Base-by-base conservation (phyloP, 2,329 filamentous ascomycete species). In the Trichoderma sp. region DNA sequence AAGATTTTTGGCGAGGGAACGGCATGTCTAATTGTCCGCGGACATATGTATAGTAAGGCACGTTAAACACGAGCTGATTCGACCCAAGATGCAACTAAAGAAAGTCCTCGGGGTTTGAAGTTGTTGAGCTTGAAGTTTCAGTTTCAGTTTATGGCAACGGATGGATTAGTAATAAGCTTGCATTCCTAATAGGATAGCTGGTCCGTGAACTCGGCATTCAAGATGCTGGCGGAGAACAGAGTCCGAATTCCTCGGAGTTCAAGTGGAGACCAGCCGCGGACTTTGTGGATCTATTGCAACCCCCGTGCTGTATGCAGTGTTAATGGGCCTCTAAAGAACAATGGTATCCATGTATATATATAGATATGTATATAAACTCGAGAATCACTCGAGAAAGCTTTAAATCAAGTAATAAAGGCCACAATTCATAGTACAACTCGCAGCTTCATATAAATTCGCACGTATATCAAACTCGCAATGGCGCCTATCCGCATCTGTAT, bases 401-500 rank as follows among this genome's bases (percentile, higher is more conserved):
- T 53, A 11, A 53, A 34, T 17, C 43, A 34, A 65, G 7, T 5
- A 23, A 53, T 28, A 34, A 64, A 34, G 1, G 2, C 8, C n/a
- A 34, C 39, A 23, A 23, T 23, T 43, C 28, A 30, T 17, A 64
- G 7, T 30, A 32, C 13, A 23, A 23, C 12, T 64, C 61, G 17
- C 28, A 34, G 12, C 39, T 34, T 34, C n/a, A 53, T 23, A 34
- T 8, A 53, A 23, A 32, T 53, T 53, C 43, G 15, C 34, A 39
- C n/a, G n/a, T n/a, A n/a, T n/a, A n/a, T n/a, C n/a, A n/a, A n/a
- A n/a, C 28, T 43, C 23, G 7, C 62, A 65, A 65, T 65, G 62
- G 62, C 62, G 28, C 62, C 62, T 53, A 65, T 65, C 43, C 62
- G 62, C n/a, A 65, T 65, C 62, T 65, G 62, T 28, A 65, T 65